phyloP scores from a whole-genome alignment of 805 yeast genomes.

The Cyberlindnera sargentensis region DNA sequence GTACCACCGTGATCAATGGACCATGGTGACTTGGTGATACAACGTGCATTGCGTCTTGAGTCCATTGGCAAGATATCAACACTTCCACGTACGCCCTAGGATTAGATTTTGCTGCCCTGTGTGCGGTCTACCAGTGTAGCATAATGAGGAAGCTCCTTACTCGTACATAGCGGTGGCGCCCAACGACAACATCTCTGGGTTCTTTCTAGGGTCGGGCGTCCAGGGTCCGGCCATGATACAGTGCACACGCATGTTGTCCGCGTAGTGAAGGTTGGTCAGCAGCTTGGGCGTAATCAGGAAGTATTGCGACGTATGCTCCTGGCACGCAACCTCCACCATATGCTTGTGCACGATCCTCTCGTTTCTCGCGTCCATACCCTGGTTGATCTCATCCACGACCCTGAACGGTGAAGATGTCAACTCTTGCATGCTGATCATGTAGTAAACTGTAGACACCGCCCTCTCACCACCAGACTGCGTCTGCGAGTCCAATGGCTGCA shows the following conservation, averaged over 20 bases:
- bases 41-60: no score
- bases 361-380: conserved; percentile 95
- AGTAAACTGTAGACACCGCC: conserved; percentile 89
- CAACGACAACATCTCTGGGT: conserved; percentile 26
- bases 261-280: conserved; percentile 69
- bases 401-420: conserved; percentile 84
- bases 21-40: no score
- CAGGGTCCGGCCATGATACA: conserved; percentile 65
- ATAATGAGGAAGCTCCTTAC: no score
- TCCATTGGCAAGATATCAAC: no score
- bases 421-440: conserved; percentile 85
- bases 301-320: conserved; percentile 62
- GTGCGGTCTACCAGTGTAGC: no score
- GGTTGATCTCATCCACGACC: conserved; percentile 96
- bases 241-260: conserved; percentile 74
- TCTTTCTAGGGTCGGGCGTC: conserved; percentile 31
- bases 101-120: no score
- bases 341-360: conserved; percentile 81
- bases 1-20: no score
- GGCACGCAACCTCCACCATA: conserved; percentile 84
- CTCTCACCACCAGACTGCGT: conserved; percentile 98
- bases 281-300: conserved; percentile 91
- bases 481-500: conserved; percentile 70
- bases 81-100: no score
- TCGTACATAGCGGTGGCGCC: conserved; percentile 27